Conservation (phyloP, 2,329 filamentous ascomycete genomes). For the Juglanconis oblonga region DNA sequence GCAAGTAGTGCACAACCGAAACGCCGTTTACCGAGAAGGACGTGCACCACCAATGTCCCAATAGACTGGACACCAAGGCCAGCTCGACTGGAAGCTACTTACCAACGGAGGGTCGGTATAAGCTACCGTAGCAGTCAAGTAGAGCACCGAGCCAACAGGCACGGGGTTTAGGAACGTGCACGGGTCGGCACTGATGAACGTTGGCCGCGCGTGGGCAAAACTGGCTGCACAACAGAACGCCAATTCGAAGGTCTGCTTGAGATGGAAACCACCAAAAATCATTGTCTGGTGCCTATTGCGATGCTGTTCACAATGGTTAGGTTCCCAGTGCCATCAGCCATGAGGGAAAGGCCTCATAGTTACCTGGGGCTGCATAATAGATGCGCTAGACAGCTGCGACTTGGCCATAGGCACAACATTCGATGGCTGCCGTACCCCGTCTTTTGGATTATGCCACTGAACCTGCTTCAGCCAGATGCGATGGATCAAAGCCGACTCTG, state of each 20-base stretch:
- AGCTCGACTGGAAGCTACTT: neutral
- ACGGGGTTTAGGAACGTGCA: constrained; percentile 74
- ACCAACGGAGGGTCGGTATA: constrained; percentile 61
- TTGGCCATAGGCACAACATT: constrained; percentile 55
- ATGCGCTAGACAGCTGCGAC: constrained; percentile 58
- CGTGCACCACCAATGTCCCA: neutral
- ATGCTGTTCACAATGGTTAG: neutral
- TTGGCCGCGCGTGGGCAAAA: constrained; percentile 66
- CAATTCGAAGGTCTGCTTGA: constrained; percentile 73
- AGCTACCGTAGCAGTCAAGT: constrained; percentile 68
- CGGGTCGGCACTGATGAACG: constrained; percentile 70
- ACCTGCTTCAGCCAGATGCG: constrained; percentile 69
- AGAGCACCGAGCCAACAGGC: constrained; percentile 71
- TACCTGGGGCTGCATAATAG: constrained; percentile 70
- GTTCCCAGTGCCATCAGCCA: too few species aligned
- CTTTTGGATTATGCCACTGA: constrained; percentile 50
- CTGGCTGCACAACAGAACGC: constrained; percentile 73
- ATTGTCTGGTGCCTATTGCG: constrained; percentile 63
- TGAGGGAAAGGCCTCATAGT: neutral
- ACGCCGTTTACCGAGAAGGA: too few species aligned
- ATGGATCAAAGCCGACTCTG: constrained; percentile 70
- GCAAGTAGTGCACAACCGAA: too few species aligned
- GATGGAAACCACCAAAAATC: constrained; percentile 74
- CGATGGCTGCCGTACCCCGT: constrained; percentile 29
- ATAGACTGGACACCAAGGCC: neutral